These are phyloP conservation scores for Wickerhamomyces sydowiorum DNA, from an alignment of 805 yeast species.

Conservation along the genomic window DNA sequence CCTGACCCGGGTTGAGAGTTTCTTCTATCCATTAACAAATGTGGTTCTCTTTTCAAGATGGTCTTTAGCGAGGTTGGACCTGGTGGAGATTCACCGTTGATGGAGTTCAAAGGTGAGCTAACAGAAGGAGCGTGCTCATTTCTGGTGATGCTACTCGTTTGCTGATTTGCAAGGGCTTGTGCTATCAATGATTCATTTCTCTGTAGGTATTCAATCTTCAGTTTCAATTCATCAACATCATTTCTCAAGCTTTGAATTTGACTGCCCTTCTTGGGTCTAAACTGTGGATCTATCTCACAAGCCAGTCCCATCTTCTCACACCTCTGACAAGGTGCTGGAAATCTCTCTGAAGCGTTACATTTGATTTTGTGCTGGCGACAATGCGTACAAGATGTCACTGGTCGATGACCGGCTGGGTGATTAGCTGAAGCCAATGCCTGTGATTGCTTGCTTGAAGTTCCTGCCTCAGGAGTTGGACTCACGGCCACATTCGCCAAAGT, in stretches of 20 bases:
- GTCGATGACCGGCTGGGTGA: slow-evolving; percentile 60
- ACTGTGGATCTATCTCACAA: slow-evolving; percentile 89
- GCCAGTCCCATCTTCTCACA: slow-evolving; percentile 74
- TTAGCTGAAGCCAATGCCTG: not conserved
- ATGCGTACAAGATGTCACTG: slow-evolving; percentile 89
- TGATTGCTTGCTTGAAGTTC: not conserved
- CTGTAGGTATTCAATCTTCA: slow-evolving; percentile 61
- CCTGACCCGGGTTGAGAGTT: slow-evolving; percentile 16
- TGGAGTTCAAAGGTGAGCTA: slow-evolving; percentile 15
- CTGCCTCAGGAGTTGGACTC: slow-evolving; percentile 3
- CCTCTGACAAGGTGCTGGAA: slow-evolving; percentile 76
- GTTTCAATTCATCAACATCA: slow-evolving; percentile 76
- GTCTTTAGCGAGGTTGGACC: slow-evolving; percentile 34
- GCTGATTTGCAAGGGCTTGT: slow-evolving; percentile 42
- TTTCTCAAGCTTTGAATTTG: slow-evolving; percentile 80
- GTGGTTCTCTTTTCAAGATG: slow-evolving; percentile 38
- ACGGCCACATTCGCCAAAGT: slow-evolving; percentile 11
- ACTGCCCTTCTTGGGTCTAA: slow-evolving; percentile 86
- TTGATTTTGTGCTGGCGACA: slow-evolving; percentile 93
- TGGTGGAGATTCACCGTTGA: slow-evolving; percentile 7
- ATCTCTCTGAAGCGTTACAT: slow-evolving; percentile 83
- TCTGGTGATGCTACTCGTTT: slow-evolving; percentile 3
- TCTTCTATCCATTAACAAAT: slow-evolving; percentile 30
- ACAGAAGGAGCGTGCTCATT: slow-evolving; percentile 15
- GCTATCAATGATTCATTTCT: slow-evolving; percentile 65